Conservation (phyloP, 257 asterid genomes). For the Solanum ossicruentum region DNA sequence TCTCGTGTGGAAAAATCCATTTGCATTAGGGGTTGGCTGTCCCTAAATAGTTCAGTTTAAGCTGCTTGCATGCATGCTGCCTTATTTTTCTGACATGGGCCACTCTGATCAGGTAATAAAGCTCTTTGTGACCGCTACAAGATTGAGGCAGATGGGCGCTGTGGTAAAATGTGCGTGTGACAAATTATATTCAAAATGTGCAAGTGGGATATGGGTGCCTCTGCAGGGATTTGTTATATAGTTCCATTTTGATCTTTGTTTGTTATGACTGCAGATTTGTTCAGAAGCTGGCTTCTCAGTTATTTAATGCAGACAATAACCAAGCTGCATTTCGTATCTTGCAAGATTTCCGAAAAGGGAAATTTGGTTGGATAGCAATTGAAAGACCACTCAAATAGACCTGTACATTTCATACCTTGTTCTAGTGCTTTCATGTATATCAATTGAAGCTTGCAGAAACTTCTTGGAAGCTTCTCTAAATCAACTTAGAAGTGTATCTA, state of each 20-base stretch:
- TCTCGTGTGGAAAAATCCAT: background rate
- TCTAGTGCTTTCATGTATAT: background rate
- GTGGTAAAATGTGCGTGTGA: conserved; percentile 56
- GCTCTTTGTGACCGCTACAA: conserved; percentile 67
- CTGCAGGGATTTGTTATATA: background rate
- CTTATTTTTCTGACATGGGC: background rate
- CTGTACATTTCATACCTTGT: background rate
- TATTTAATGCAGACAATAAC: conserved; percentile 76
- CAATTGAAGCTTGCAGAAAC: background rate
- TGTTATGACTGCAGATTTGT: conserved; percentile 47
- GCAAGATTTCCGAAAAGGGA: conserved; percentile 88
- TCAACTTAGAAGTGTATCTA: background rate
- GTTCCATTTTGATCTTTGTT: background rate
- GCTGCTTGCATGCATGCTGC: background rate
- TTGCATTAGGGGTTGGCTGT: background rate
- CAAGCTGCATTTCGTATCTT: conserved; percentile 84
- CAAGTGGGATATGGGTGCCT: background rate
- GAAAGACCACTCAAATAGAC: conserved; percentile 70
- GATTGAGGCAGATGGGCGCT: conserved; percentile 44
- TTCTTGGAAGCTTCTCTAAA: background rate
- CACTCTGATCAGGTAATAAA: conserved; percentile 32
- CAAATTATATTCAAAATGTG: background rate
- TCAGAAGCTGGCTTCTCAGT: conserved; percentile 55
- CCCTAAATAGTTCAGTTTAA: background rate
- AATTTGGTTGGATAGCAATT: conserved; percentile 66